Conservation (phyloP, 1,284 basidiomycete species). For the Trametes pubescens region DNA sequence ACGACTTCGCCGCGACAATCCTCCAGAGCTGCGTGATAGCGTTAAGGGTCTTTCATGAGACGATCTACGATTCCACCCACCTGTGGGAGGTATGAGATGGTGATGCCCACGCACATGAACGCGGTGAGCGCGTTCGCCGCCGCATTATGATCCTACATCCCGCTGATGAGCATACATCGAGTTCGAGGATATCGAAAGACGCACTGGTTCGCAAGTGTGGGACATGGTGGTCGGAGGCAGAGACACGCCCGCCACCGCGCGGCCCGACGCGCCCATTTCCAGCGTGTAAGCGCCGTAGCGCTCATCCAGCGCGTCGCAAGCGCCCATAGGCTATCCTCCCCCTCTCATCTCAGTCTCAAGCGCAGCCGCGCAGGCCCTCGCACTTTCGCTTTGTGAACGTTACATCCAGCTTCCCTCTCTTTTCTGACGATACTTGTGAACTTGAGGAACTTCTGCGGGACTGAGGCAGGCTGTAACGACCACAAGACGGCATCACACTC, state of each 20-base stretch:
- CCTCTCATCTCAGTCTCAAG: background rate
- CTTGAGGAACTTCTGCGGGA: background rate
- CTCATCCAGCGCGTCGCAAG: slow-evolving; percentile 3
- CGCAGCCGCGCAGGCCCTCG: background rate
- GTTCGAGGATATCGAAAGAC: slow-evolving; percentile 4
- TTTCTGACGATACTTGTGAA: background rate
- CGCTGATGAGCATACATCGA: background rate
- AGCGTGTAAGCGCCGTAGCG: slow-evolving; percentile 20
- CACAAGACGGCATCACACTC: background rate
- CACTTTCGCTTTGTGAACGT: background rate
- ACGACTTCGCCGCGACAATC: slow-evolving; percentile 80
- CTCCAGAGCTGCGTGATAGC: slow-evolving; percentile 62
- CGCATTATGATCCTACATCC: slow-evolving; percentile 74
- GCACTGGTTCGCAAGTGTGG: slow-evolving; percentile 26
- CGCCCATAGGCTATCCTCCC: slow-evolving; percentile 9
- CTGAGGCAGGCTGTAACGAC: background rate
- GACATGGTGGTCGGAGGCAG: slow-evolving; percentile 28
- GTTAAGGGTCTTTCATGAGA: background rate
- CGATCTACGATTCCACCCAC: slow-evolving; percentile 47
- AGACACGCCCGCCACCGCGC: slow-evolving; percentile 22
- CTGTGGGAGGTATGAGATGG: slow-evolving; percentile 91
- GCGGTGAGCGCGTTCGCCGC: slow-evolving; percentile 78
- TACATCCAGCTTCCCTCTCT: background rate
- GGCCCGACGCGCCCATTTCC: slow-evolving; percentile 24
- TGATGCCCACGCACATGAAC: slow-evolving; percentile 80